These are phyloP conservation scores for Aegilops umbellulata DNA, from an alignment of 176 grass and related monocot genomes.

Conservation along the genomic window DNA sequence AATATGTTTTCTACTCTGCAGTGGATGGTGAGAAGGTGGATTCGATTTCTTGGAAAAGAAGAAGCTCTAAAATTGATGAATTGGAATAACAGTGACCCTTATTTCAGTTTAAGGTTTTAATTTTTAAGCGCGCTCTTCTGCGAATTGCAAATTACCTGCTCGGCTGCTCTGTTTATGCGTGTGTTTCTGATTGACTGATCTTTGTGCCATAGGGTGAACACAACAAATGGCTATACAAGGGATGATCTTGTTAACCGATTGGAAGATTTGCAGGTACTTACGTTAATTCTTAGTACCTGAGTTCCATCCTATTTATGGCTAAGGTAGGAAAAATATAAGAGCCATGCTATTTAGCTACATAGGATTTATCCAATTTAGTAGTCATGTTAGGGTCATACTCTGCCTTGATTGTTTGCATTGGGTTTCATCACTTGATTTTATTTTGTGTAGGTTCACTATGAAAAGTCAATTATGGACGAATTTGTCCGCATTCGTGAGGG, in stretches of 20 bases:
- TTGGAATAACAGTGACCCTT: slow-evolving; percentile 94
- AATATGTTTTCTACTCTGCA: slow-evolving; percentile 31
- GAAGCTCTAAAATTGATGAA: slow-evolving; percentile 90
- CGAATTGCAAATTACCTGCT: slow-evolving; percentile 5
- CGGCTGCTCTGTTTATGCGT: slow-evolving; percentile 8
- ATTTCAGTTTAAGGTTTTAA: slow-evolving; percentile 80
- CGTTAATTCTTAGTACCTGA: slow-evolving; percentile 30
- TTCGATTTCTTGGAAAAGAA: slow-evolving; percentile 64
- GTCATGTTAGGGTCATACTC: not conserved
- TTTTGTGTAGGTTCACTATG: slow-evolving; percentile 68
- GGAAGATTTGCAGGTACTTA: slow-evolving; percentile 74
- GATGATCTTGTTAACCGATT: slow-evolving; percentile 63
- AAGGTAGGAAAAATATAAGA: slow-evolving; percentile 16
- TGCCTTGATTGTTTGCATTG: slow-evolving; percentile 29
- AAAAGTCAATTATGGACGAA: slow-evolving; percentile 69
- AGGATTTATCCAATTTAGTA: slow-evolving; percentile 12
- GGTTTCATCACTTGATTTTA: slow-evolving; percentile 23
- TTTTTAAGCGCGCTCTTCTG: not conserved
- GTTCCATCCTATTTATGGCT: not conserved
- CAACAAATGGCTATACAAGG: slow-evolving; percentile 76
- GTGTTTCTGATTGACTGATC: slow-evolving; percentile 21
- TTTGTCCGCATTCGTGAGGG: slow-evolving; percentile 77
- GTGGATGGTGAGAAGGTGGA: slow-evolving; percentile 99
- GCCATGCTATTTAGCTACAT: slow-evolving; percentile 10
- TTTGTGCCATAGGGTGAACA: slow-evolving; percentile 72